Evolutionary conservation across 2,329 filamentous ascomycete genomes (phyloP).

Genomic region (Colletotrichum brevisporum): DNA sequence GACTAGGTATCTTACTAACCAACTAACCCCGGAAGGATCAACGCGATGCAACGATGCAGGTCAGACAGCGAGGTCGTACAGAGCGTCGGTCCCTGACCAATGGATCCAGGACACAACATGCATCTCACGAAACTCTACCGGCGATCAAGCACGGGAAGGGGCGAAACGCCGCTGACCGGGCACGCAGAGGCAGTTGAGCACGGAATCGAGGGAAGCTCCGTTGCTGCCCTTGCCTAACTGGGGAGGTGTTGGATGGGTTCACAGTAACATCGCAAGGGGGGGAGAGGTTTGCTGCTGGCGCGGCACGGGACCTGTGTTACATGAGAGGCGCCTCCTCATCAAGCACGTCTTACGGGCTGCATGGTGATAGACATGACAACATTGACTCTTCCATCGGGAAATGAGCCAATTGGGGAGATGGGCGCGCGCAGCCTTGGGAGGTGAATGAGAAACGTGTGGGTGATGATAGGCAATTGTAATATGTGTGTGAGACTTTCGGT

Average conservation of each 20-base stretch:
- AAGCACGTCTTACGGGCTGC: slow-evolving; percentile 17
- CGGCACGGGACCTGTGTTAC: slow-evolving; percentile 17
- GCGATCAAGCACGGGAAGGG: slow-evolving; percentile 10
- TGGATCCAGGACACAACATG: slow-evolving; percentile 25
- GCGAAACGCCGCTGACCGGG: background rate
- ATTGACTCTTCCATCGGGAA: too few relatives aligned
- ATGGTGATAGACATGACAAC: slow-evolving; percentile 8
- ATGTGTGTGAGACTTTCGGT: too few relatives aligned
- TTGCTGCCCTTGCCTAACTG: slow-evolving; percentile 24
- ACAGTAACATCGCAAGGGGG: slow-evolving; percentile 16
- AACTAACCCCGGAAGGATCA: background rate
- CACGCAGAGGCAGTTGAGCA: background rate
- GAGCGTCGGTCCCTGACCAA: slow-evolving; percentile 17
- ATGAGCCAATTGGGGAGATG: too few relatives aligned
- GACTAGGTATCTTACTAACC: too few relatives aligned
- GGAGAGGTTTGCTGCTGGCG: background rate
- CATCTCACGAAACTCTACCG: background rate
- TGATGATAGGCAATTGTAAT: too few relatives aligned
- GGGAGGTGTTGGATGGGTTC: slow-evolving; percentile 12
- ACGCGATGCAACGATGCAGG: slow-evolving; percentile 16
- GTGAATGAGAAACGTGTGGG: too few relatives aligned
- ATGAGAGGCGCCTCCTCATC: background rate
- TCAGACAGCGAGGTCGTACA: slow-evolving; percentile 23
- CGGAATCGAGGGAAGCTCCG: slow-evolving; percentile 2
- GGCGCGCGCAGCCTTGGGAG: too few relatives aligned